Conservation (phyloP, 2,329 filamentous ascomycete species). For the Penicillium sp. region DNA sequence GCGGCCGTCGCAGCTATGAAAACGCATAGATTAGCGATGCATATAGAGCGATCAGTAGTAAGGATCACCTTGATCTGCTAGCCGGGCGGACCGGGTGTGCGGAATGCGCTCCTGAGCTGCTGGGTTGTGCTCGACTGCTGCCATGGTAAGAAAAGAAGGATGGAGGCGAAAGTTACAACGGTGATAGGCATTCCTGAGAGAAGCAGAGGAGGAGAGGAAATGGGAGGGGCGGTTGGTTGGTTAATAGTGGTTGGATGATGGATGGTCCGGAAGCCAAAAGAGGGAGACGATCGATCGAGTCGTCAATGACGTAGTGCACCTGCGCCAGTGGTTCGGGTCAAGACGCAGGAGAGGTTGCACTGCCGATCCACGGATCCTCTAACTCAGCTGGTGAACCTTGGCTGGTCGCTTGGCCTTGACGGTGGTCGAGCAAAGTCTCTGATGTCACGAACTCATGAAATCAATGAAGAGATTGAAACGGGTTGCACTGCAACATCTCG, state of each 20-base stretch:
- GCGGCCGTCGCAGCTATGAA: constrained; percentile 63
- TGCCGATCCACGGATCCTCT: constrained; percentile 27
- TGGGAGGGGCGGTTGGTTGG: constrained; percentile 6
- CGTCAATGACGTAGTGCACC: constrained; percentile 38
- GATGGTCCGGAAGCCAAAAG: constrained; percentile 32
- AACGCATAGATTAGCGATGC: constrained; percentile 9
- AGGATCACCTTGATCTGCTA: constrained; percentile 42
- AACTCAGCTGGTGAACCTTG: constrained; percentile 14
- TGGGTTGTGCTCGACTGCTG: constrained; percentile 36
- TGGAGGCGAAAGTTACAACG: constrained; percentile 11
- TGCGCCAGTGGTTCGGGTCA: neutral
- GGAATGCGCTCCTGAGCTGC: constrained; percentile 20
- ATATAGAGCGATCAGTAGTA: constrained; percentile 11
- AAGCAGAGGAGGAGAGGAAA: constrained; percentile 14
- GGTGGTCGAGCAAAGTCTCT: constrained; percentile 16
- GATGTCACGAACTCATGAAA: constrained; percentile 26
- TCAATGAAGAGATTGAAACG: constrained; percentile 1
- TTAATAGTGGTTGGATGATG: constrained; percentile 20
- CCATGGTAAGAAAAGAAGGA: constrained; percentile 32
- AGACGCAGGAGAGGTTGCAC: constrained; percentile 23
- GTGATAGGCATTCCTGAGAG: constrained; percentile 27
- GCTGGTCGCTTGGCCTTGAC: constrained; percentile 3
- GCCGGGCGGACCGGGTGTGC: constrained; percentile 33
- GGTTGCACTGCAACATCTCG: constrained; percentile 13
- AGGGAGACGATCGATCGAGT: constrained; percentile 9